Evolutionary conservation across 371 early-diverging fungal genomes (phyloP).

Genomic region (Rhizopus delemar): DNA sequence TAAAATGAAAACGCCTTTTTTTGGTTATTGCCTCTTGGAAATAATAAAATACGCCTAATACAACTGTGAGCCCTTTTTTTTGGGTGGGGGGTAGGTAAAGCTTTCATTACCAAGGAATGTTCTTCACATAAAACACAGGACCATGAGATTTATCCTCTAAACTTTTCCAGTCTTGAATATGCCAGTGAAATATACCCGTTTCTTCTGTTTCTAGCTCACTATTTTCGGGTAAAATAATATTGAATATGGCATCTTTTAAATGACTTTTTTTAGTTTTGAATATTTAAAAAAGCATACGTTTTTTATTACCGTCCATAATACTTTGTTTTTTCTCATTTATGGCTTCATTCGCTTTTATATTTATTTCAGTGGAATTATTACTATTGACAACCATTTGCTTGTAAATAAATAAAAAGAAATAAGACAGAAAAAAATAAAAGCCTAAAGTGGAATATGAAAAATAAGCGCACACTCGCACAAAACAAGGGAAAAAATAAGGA

Average conservation of each 20-base stretch:
- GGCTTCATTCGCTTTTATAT: neutral
- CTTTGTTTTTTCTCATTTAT: constrained; percentile 3
- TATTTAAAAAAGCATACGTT: neutral
- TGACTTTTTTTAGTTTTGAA: neutral
- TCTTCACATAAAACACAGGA: constrained; percentile 22
- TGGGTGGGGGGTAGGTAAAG: neutral
- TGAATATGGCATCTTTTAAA: constrained; percentile 21
- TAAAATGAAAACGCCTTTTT: constrained; percentile 75
- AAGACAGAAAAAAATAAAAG: too few species aligned
- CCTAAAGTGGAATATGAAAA: too few species aligned
- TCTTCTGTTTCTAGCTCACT: constrained; percentile 21
- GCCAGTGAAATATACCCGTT: constrained; percentile 21
- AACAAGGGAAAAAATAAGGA: neutral
- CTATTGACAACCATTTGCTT: neutral
- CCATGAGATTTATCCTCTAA: constrained; percentile 23
- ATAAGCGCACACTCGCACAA: neutral
- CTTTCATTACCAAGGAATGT: constrained; percentile 23
- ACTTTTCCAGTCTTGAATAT: constrained; percentile 28
- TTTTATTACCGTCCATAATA: constrained; percentile 9
- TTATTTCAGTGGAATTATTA: neutral
- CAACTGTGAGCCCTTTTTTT: neutral
- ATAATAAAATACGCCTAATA: constrained; percentile 65
- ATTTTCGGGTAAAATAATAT: constrained; percentile 17
- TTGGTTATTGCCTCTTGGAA: constrained; percentile 87
- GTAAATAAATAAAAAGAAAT: neutral